A percentile compares a stretch with the other conserved stretches of the same genome.
phyloP scores from a whole-genome alignment of 2,329 filamentous ascomycete species.

The Hirsutella minnesotensis region DNA sequence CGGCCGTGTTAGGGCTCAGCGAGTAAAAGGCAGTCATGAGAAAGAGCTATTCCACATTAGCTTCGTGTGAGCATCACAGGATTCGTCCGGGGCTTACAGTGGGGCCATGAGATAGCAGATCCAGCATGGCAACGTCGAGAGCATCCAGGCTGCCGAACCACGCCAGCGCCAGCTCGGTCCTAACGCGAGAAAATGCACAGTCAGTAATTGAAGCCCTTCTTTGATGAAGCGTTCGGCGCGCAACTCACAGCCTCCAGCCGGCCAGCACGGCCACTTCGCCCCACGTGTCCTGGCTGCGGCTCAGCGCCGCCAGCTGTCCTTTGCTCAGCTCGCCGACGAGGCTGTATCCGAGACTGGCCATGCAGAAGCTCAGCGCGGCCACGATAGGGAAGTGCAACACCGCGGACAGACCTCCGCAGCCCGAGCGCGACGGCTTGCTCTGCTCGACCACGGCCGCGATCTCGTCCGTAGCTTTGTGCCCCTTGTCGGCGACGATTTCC shows the following conservation, averaged over 20 bases:
- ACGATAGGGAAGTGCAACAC: constrained; percentile 40
- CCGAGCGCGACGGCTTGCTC: background rate
- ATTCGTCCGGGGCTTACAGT: constrained; percentile 28
- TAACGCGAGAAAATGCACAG: constrained; percentile 22
- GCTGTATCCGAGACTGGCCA: constrained; percentile 55
- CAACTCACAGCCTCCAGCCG: constrained; percentile 43
- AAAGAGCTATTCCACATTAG: constrained; percentile 39
- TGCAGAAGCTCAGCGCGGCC: constrained; percentile 41
- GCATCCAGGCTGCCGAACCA: constrained; percentile 69
- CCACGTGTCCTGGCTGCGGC: constrained; percentile 50
- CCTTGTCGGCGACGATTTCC: constrained; percentile 4
- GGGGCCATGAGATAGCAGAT: constrained; percentile 63
- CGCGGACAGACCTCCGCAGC: constrained; percentile 24
- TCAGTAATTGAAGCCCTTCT: background rate
- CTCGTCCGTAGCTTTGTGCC: constrained; percentile 8
- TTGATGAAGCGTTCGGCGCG: background rate
- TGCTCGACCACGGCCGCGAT: background rate
- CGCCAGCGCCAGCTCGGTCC: constrained; percentile 55
- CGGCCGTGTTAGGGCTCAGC: constrained; percentile 48
- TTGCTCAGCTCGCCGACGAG: constrained; percentile 46
- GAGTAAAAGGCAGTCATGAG: constrained; percentile 70
- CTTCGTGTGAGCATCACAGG: background rate
- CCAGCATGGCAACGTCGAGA: constrained; percentile 53
- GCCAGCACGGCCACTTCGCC: constrained; percentile 44
- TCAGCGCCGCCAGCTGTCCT: constrained; percentile 56